Base-by-base conservation (phyloP, 306 rosid genomes). In the Prosopis cineraria region DNA sequence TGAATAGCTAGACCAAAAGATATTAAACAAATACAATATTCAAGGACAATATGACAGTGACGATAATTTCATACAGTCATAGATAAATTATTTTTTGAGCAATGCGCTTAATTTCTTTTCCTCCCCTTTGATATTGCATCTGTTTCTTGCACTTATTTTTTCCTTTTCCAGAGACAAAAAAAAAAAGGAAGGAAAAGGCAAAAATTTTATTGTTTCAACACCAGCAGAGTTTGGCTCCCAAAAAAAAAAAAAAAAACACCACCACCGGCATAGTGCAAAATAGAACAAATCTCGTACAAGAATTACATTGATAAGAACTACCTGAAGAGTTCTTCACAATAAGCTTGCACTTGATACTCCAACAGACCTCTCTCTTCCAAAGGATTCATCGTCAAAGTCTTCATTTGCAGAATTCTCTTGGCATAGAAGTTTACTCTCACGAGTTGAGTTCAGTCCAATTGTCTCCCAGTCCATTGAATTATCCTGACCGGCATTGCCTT, bases 351-450 rank as follows among this genome's bases (percentile, higher is more conserved):
- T 87, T 73, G 87, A 65, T 75, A 90, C 83, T 72, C 84, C 94
- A 77, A 86, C 90, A 0, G 98, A 86, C 81, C 88, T 82, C 66
- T 96, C 97, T 86, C 89, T 77, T 52, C 87, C 96, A 77, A 93
- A 93, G 50, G 96, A 68, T 75, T 91, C 97, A 59, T 93, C 97
- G 39, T 84, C 99, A 81, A 91, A 91, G 85, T 90, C 98, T 88
- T 93, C 97, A 81, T 91, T 91, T 56, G 91, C 89, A 45, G 97
- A 93, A 77, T 93, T 93, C 82, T 96, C 98, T 87, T 93, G 99
- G 84, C 99, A 93, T 50, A 96, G 71, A 82, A 88, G 83, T 77
- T 83, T 86, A 79, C 79, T 80, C 70, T 88, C 94, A 19, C 59
- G 80, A 36, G 72, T 72, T 73, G 93, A 82, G 75, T 86, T 90